Evolutionary conservation across 208 protist species (phyloP), one percentile per base, ranked within the genome.

Genomic region (Acanthamoeba royreba): DNA sequence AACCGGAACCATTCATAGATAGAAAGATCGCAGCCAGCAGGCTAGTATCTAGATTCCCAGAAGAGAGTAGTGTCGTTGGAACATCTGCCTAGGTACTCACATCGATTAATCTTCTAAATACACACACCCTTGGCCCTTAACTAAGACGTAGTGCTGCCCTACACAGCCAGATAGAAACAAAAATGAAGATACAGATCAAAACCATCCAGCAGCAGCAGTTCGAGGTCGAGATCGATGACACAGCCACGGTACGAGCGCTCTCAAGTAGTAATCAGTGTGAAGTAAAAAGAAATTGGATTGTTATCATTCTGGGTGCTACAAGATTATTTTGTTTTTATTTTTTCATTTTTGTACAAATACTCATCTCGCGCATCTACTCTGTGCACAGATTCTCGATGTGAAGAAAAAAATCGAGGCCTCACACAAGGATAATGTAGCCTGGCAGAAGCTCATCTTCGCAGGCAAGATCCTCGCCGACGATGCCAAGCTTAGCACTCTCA

Each of bases 381-480:
- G 53, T 63, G 22, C 22, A 63, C 28, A 92, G 86, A 28, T 92
- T 28, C 42, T 52, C 0, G 86, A 77, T 77, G 52, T 92, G 15
- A 92, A 92, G 61, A 92, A 66, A 42, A 61, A 77, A 42, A 77
- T 92, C 28, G 86, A 92, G 42, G 45, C 0, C 13, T 25, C 25
- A 33, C 45, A 28, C 7, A 9, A 77, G 19, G 52, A 77, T 8
- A 25, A 43, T 45, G 86, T 52, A 25, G 46, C 86, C 33, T 77
- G 61, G 58, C 52, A 77, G 58, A 92, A 92, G 61, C 86, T 92
- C 86, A 92, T 92, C 55, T 92, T 52, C 28, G 58, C 52, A 4
- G 86, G 86, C n/a, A 92, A 92, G 53, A 77, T 92, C 25, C 86
- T 92, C 13, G n/a, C 17, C 9, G 86, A 92, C 28, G 55, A 61